phyloP scores from a whole-genome alignment of 1,284 basidiomycete genomes.

The Pholiota adiposa region DNA sequence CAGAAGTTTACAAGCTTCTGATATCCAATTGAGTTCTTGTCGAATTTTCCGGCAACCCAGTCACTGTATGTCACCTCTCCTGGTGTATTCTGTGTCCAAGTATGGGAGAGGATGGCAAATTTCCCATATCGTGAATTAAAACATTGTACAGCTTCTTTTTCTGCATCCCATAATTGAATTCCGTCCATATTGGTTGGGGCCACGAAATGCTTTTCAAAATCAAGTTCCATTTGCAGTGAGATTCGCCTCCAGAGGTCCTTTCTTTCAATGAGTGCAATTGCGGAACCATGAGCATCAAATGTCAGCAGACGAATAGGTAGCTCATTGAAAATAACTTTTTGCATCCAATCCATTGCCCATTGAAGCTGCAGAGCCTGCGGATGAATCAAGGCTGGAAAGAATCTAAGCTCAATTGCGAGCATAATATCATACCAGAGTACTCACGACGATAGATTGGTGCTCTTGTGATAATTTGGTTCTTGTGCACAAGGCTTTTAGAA shows the following conservation, averaged over 20 bases:
- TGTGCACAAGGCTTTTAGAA: too few species aligned
- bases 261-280: slow-evolving; percentile 1
- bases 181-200: not conserved
- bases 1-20: slow-evolving; percentile 1
- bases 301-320: not conserved
- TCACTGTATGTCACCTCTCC: slow-evolving; percentile 6
- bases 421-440: too few species aligned
- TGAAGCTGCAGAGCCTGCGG: too few species aligned
- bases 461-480: too few species aligned
- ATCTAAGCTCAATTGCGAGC: too few species aligned
- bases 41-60: not conserved
- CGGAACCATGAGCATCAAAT: not conserved
- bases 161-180: not conserved
- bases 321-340: not conserved
- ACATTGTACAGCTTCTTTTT: not conserved
- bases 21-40: not conserved
- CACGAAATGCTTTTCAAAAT: not conserved
- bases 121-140: not conserved
- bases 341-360: not conserved
- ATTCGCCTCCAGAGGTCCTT: not conserved
- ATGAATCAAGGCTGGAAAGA: too few species aligned
- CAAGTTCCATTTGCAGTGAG: too few species aligned
- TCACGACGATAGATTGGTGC: too few species aligned
- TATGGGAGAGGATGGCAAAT: slow-evolving; percentile 2
- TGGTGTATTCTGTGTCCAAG: not conserved